These are phyloP conservation scores for Cladosporium sp. DNA, from an alignment of 2,329 filamentous ascomycete species.

Conservation along the genomic window DNA sequence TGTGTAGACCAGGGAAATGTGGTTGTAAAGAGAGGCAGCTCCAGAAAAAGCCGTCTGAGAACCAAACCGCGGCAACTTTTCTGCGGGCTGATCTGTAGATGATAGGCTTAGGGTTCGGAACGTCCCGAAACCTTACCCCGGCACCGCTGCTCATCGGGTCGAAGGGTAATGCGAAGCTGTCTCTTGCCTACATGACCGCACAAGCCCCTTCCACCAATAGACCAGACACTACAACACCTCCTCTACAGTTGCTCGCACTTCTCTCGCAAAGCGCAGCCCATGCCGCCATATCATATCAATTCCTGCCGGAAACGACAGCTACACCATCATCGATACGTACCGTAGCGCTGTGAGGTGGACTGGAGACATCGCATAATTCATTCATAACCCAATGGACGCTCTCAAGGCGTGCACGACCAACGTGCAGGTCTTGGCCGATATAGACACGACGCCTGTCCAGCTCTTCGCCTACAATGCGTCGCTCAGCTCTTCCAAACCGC, in stretches of 20 bases:
- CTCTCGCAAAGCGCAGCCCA: slow-evolving; percentile 5
- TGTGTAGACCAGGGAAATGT: not conserved
- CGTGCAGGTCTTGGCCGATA: slow-evolving; percentile 21
- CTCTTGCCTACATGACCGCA: no score
- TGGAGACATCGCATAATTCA: not conserved
- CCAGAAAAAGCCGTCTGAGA: slow-evolving; percentile 2
- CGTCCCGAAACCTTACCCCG: no score
- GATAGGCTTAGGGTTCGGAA: no score
- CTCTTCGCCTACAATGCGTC: slow-evolving; percentile 1
- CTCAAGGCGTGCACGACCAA: slow-evolving; percentile 32
- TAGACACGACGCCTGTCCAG: not conserved
- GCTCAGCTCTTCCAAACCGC: not conserved
- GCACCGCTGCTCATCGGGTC: no score
- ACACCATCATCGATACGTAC: slow-evolving; percentile 22
- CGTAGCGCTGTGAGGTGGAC: slow-evolving; percentile 12
- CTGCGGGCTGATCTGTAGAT: not conserved
- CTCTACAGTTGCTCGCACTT: no score
- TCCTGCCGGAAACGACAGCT: slow-evolving; percentile 10
- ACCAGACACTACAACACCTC: no score
- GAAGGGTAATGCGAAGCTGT: no score
- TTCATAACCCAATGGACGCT: slow-evolving; percentile 28
- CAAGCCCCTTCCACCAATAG: no score
- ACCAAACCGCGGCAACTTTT: slow-evolving; percentile 12
- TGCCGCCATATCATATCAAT: slow-evolving; percentile 1
- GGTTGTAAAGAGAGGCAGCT: not conserved